Evolutionary conservation across 148 eudicot genomes (phyloP), one percentile per base, ranked within the genome.

Genomic region (Arctostaphylos glauca): DNA sequence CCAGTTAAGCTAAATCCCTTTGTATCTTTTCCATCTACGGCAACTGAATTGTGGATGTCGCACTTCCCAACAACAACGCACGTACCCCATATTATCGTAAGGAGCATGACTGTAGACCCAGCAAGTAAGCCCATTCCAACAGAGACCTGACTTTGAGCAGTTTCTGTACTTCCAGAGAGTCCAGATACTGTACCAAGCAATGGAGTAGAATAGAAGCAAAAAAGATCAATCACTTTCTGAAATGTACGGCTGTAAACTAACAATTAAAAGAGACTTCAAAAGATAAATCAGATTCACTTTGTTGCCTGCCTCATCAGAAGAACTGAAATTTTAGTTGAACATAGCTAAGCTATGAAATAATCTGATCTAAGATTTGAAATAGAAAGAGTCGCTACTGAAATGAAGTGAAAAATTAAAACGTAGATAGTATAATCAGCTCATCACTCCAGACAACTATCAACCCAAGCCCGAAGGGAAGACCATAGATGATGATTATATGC

Each of bases 81-180:
- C 72, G 93, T 81, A 79, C 98, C 98, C 98, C 98, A 95, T 78
- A 92, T 85, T n/a, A 88, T 84, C 13, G 98, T 95, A 72, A 95
- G 90, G 74, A 94, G 94, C 94, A 95, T 91, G 79, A 95, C 98
- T 0, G 98, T 95, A 14, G 98, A 94, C n/a, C 98, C 98, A 82
- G 98, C 98, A 46, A 95, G 89, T 81, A 95, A 86, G 5, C 98
- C 98, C 98, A 95, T 95, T 77, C 98, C 98, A 53, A 95, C 96
- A 16, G 98, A 95, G 48, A 95, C 98, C 86, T 95, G 95, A 66
- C 87, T 85, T 88, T 95, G 98, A 83, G 98, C 98, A 77, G 87
- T 83, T 83, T 82, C 90, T 49, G 83, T 50, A 84, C 85, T 90
- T 85, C 98, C 98, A 87, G 96, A 95, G 76, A 95, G 87, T 67